Evolutionary conservation across 371 early-diverging fungal genomes (phyloP), one percentile per base, ranked within the genome.

Genomic region (Mucor saturninus): DNA sequence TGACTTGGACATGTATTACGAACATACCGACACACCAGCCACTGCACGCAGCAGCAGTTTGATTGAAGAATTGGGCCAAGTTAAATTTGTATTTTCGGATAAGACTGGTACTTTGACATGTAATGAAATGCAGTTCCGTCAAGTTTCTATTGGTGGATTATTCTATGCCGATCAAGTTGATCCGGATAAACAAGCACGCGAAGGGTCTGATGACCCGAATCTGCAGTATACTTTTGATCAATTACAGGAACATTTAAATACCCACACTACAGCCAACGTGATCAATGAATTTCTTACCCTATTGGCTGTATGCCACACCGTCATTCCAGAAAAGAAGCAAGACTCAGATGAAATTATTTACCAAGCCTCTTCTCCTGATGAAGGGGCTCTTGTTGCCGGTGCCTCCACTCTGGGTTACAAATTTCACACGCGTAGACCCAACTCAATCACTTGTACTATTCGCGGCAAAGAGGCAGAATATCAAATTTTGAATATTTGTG

Each of bases 51-150:
- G 92, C 35, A 87, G 89, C 13, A 88, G 87, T 32, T 74, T 94
- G 31, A 86, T 90, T 61, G 96, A 96, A 73, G 96, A 96, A 63
- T 77, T 95, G 11, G 98, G 96, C 7, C 90, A 91, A 72, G 91
- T 98, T 62, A 93, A 94, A 54, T 96, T 94, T 74, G 88, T 99
- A 48, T 93, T 99, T 58, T 92, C 95, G 42, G 99, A 99, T 77
- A 99, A 99, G 81, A 99, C 90, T 0, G 90, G 90, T 1, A 90
- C 90, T 2, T 65, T 90, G 52, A 90, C 90, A 0, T 81, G 88
- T 53, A 90, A 90, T 59, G 84, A 86, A 39, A 90, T 90, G 90
- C 82, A 83, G 57, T 81, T 90, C 56, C 77, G 83, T 15, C 84
- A 86, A 59, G 74, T 79, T 54, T 79, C 85, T 42, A 85, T 91